Conservation (phyloP, 2,329 filamentous ascomycete genomes). For the Colletotrichum echinochloae region DNA sequence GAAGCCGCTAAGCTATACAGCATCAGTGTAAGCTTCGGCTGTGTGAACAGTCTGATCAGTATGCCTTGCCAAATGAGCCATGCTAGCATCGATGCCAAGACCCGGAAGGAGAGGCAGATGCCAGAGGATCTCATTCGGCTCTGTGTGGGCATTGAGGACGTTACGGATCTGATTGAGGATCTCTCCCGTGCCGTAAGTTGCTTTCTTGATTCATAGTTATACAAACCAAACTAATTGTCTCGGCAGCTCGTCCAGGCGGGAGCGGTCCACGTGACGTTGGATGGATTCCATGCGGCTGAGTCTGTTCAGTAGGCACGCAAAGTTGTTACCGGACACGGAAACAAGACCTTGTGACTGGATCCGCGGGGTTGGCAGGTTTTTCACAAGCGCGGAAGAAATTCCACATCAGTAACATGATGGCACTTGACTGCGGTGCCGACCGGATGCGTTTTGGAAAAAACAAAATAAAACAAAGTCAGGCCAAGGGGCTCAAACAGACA, state of each 20-base stretch:
- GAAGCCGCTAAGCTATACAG: conserved; percentile 92
- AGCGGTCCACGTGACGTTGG: conserved; percentile 86
- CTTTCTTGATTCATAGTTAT: neutral
- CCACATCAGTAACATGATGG: neutral
- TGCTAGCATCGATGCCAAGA: conserved; percentile 97
- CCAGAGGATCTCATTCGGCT: conserved; percentile 96
- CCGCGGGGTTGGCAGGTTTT: neutral
- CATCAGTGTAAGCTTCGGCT: conserved; percentile 97
- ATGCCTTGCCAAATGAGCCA: conserved; percentile 99
- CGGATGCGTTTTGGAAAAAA: neutral
- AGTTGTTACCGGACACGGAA: conserved; percentile 3
- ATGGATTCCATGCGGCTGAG: conserved; percentile 78
- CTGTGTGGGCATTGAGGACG: conserved; percentile 97
- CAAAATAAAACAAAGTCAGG: neutral
- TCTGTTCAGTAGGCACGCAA: conserved; percentile 7
- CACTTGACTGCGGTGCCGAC: neutral
- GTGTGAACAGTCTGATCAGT: conserved; percentile 97
- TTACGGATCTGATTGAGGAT: conserved; percentile 91
- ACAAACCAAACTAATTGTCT: conserved; percentile 43
- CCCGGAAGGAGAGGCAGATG: conserved; percentile 87
- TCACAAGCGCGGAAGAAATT: conserved; percentile 23
- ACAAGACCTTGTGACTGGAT: neutral
- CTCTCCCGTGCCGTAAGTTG: conserved; percentile 85
- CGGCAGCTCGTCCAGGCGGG: conserved; percentile 91
- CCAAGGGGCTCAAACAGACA: neutral